Evolutionary conservation across 805 yeast genomes (phyloP), one percentile per base, ranked within the genome.

Genomic region (Zygoascus bituminiphila): DNA sequence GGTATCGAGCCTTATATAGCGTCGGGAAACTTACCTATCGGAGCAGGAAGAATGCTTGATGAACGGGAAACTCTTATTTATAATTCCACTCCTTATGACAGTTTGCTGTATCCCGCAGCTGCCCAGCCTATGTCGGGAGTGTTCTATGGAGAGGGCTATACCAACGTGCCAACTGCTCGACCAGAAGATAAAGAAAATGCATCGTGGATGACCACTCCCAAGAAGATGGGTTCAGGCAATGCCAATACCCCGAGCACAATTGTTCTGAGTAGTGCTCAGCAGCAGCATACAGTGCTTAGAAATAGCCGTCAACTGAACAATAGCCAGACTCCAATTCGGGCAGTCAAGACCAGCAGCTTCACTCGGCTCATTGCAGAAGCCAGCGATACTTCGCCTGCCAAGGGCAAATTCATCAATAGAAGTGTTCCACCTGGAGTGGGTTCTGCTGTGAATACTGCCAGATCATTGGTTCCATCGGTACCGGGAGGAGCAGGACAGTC

Each of bases 241-340:
- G 22, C 17, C 31, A 41, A 23, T 17, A 41, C 44, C 4, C 44
- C 44, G 7, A 22, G 31, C 22, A 41, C 44, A 14, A 15, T 41
- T 2, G 35, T 41, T 10, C 35, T 41, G 3, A 17, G 25, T 4
- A n/a, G 21, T 20, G 44, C 44, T 10, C 25, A 41, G 35, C 44
- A 26, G 20, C 44, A 41, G 35, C 36, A 24, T 17, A 41, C 44
- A 19, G 17, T 41, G 6, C 22, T 23, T 4, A 20, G 44, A 14
- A 14, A 41, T 9, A 41, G 20, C 15, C 15, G 15, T 6, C 38
- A 22, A 39, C 25, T 25, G 22, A n/a, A 17, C 39, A 22, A 54
- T 21, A 59, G 62, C 22, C 66, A 64, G 2, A 62, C 66, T 1
- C 66, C 66, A 12, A 63, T 63, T 15, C 57, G 56, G 5, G 44